These are phyloP conservation scores for Graphium sp. DNA, from an alignment of 2,329 filamentous ascomycete genomes.

Conservation along the genomic window DNA sequence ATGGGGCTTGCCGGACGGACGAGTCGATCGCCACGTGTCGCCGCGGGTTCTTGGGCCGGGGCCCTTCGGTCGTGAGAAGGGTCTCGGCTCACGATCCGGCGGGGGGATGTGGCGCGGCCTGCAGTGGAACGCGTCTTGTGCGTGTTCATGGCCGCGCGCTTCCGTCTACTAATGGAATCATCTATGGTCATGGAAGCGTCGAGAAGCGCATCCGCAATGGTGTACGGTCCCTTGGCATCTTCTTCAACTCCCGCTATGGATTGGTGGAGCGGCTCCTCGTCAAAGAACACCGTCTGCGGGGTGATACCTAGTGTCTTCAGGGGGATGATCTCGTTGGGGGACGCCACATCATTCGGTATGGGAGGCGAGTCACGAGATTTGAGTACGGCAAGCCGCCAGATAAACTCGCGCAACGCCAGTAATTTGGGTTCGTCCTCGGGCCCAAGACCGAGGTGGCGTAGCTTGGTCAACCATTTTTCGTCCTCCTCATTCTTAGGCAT, in stretches of 20 bases:
- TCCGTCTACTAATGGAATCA: conserved; percentile 38
- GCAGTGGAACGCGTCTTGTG: conserved; percentile 27
- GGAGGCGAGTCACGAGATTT: conserved; percentile 35
- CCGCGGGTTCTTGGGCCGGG: not conserved
- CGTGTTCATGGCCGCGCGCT: conserved; percentile 30
- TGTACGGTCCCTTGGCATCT: conserved; percentile 37
- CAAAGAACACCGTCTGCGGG: conserved; percentile 84
- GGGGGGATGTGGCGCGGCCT: conserved; percentile 16
- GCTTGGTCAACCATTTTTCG: conserved; percentile 74
- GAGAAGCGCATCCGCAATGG: conserved; percentile 76
- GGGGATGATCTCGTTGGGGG: conserved; percentile 49
- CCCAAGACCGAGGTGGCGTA: conserved; percentile 70
- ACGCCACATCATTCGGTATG: conserved; percentile 13
- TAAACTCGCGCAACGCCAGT: conserved; percentile 71
- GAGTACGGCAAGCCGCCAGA: conserved; percentile 69
- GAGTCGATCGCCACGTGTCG: conserved; percentile 7
- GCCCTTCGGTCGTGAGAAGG: conserved; percentile 1
- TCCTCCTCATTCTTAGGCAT: conserved; percentile 76
- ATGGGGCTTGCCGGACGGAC: conserved; percentile 6
- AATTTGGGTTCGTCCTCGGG: conserved; percentile 82
- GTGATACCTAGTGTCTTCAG: conserved; percentile 62
- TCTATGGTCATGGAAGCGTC: conserved; percentile 86
- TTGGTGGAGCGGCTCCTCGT: conserved; percentile 46
- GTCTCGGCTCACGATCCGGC: conserved; percentile 1
- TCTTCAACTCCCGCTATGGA: conserved; percentile 14